A percentile compares a stretch with the other conserved stretches of the same genome.
phyloP scores from a whole-genome alignment of 345 rosid genomes.

The Cardamine chenopodiifolia region DNA sequence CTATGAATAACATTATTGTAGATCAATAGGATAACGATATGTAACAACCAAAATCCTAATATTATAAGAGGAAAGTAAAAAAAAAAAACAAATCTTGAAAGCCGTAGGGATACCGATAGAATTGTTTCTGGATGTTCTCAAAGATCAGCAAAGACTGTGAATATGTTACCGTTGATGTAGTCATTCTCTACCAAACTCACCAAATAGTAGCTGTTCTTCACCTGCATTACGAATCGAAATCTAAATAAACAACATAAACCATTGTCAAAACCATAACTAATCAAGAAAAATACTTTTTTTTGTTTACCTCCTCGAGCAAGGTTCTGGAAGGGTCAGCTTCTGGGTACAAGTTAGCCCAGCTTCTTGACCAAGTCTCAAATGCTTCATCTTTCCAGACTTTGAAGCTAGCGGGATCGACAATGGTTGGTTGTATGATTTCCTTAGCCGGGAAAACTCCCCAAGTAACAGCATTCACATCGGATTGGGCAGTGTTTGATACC shows the following conservation, averaged over 20 bases:
- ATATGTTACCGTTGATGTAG: constrained; percentile 66
- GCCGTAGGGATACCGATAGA: not conserved
- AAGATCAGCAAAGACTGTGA: constrained; percentile 60
- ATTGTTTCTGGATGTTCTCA: constrained; percentile 37
- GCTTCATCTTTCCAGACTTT: constrained; percentile 91
- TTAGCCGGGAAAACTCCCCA: constrained; percentile 93
- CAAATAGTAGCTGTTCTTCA: constrained; percentile 56
- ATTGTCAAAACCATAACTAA: not conserved
- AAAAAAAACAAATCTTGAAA: constrained; percentile 27
- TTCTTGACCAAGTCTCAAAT: constrained; percentile 80
- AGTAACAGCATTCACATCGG: constrained; percentile 75
- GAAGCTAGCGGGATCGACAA: constrained; percentile 86
- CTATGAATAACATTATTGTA: constrained; percentile 21
- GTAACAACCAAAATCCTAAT: constrained; percentile 26
- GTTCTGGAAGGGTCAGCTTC: constrained; percentile 60
- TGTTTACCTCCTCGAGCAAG: constrained; percentile 54
- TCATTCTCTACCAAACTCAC: constrained; percentile 92
- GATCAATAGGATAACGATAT: constrained; percentile 22
- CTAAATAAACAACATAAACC: not conserved
- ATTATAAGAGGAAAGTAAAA: not conserved
- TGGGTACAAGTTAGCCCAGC: constrained; percentile 76
- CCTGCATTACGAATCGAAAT: constrained; percentile 50
- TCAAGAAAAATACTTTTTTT: not conserved
- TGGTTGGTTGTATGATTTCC: constrained; percentile 86
- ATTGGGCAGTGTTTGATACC: constrained; percentile 54